These are phyloP conservation scores for Sporothrix variecibatus DNA, from an alignment of 2,329 filamentous ascomycete genomes.

Conservation along the genomic window DNA sequence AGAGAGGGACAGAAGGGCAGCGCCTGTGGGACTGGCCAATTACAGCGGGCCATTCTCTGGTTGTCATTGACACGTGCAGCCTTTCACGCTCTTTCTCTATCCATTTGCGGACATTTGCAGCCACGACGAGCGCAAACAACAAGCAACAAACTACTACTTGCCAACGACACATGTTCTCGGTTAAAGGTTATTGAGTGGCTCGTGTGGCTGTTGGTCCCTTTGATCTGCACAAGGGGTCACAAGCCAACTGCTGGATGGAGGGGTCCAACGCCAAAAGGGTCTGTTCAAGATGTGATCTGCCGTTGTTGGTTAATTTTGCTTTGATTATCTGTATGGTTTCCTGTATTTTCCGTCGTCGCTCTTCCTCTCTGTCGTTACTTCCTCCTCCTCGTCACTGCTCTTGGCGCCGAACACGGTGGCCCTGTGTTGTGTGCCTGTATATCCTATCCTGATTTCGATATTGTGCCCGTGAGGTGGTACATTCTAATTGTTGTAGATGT, in stretches of 20 bases:
- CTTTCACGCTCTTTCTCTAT: neutral
- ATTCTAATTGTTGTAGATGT: neutral
- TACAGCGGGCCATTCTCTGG: neutral
- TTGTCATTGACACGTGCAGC: slow-evolving; percentile 22
- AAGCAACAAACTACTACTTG: neutral
- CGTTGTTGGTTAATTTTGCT: neutral
- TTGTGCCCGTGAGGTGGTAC: neutral
- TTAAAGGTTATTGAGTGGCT: neutral
- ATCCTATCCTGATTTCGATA: neutral
- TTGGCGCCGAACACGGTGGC: slow-evolving; percentile 1
- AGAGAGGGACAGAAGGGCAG: neutral
- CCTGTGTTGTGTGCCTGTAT: neutral
- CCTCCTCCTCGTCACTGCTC: neutral
- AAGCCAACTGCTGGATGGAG: neutral
- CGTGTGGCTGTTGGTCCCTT: neutral
- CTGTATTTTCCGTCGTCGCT: neutral
- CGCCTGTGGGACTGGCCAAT: neutral
- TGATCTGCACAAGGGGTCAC: slow-evolving; percentile 12
- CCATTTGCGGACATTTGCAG: neutral
- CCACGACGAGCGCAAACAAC: neutral
- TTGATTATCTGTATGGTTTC: neutral
- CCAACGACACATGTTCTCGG: slow-evolving; percentile 10
- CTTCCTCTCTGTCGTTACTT: no score
- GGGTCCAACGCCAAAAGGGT: neutral
- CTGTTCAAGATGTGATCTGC: neutral